Evolutionary conservation across 148 eudicot genomes (phyloP).

Genomic region (Vaccinium corymbosum): DNA sequence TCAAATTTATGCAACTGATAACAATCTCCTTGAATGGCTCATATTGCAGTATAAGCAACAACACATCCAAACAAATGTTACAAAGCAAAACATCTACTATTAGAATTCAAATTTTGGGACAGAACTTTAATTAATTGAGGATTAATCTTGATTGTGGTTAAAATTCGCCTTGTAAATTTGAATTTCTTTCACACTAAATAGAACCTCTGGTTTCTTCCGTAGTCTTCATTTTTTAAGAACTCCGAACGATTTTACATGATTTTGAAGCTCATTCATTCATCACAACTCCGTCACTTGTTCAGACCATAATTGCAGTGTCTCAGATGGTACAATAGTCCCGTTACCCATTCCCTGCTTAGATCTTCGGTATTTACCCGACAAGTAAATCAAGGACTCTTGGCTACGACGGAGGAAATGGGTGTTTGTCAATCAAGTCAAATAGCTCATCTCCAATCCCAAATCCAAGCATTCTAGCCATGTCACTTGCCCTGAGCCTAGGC

Average conservation of each 20-base stretch:
- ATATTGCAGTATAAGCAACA: too few relatives aligned
- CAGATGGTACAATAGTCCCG: too few relatives aligned
- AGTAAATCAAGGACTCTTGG: background rate
- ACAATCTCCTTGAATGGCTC: too few relatives aligned
- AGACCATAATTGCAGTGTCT: background rate
- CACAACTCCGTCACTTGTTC: background rate
- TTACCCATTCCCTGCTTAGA: background rate
- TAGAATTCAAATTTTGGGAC: background rate
- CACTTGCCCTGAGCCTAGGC: conserved; percentile 70
- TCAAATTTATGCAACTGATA: too few relatives aligned
- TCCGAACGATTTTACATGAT: background rate
- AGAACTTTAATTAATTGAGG: background rate
- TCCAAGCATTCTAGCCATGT: conserved; percentile 91
- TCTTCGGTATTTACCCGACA: background rate
- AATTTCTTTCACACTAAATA: too few relatives aligned
- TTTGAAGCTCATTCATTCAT: background rate
- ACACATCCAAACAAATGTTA: too few relatives aligned
- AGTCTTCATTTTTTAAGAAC: background rate
- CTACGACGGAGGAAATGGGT: conserved; percentile 20
- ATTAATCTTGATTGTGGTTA: background rate
- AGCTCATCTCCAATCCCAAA: conserved; percentile 83
- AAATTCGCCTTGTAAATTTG: background rate
- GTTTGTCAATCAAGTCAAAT: conserved; percentile 55
- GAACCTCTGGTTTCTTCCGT: background rate
- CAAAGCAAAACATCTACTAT: background rate